Base-by-base conservation (phyloP, 1,139 yeast genomes). In the Saccharomyces pastorianus region DNA sequence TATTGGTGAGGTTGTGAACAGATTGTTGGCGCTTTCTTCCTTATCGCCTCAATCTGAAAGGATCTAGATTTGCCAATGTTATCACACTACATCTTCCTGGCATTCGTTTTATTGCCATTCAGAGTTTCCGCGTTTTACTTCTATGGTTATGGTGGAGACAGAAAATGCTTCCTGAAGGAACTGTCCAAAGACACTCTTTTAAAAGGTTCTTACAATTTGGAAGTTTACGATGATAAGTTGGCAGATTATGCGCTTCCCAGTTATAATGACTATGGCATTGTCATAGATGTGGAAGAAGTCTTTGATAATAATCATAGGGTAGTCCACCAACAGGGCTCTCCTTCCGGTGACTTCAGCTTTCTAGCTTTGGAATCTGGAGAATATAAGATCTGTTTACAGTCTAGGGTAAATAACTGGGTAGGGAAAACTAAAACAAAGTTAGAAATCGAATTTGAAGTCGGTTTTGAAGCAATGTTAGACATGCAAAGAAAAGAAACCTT, bases 311-410 rank as follows among this genome's bases (percentile, higher is more conserved):
- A 83, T 64, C 88, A 84, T 64, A 78, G 87, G 54, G 87, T 85
- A 48, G 83, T 83, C 48, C 80, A 82, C 64, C 89, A 84, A 68
- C 79, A 78, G 64, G 82, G 83, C 14, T 67, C 76, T 6, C 73
- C 87, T 28, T 69, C 71, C 28, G 88, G 89, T 41, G 84, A 82
- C 59, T 84, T 85, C 69, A 79, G 86, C 23, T 85, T 84, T 70
- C 79, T 83, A 31, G 85, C 91, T 1, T 73, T 82, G 50, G 89
- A 82, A 51, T 75, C 83, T 38, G 95, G 95, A 48, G 88, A 84
- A 64, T 93, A 86, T 72, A 74, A 80, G 62, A 77, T 86, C 50
- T 86, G 95, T 70, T 75, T 85, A 63, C 82, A 83, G 55, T 85
- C 89, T 4, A 78, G 81, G 59, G 76, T 81, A 41, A 79, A 79